Conservation (phyloP, 176 grass and related monocot genomes). For the Aegilops bicornis region DNA sequence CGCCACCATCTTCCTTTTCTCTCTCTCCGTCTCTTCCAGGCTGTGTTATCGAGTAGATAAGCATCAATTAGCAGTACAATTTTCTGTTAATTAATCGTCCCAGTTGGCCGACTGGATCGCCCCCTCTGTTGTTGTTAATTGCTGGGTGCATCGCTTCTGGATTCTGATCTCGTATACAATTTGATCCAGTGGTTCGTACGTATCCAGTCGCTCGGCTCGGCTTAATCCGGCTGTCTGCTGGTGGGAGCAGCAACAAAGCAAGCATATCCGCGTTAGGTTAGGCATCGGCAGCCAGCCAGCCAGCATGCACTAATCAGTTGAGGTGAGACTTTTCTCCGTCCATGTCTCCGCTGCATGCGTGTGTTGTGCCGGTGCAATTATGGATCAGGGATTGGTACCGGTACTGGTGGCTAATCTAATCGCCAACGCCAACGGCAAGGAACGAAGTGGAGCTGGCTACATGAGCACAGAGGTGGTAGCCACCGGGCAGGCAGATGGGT, state of each 20-base stretch:
- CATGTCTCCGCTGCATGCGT: neutral
- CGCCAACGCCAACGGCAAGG: too few species aligned
- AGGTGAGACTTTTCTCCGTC: neutral
- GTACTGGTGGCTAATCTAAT: too few species aligned
- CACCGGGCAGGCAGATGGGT: too few species aligned
- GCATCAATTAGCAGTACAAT: slow-evolving; percentile 26
- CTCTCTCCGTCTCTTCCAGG: too few species aligned
- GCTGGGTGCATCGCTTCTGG: neutral
- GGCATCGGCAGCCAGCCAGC: neutral
- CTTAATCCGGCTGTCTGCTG: slow-evolving; percentile 36
- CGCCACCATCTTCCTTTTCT: neutral
- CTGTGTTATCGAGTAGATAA: slow-evolving; percentile 50
- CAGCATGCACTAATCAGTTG: neutral
- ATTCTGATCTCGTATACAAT: neutral
- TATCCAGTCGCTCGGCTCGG: neutral
- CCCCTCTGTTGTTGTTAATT: neutral
- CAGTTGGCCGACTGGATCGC: neutral
- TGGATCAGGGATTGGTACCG: neutral
- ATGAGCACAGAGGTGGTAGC: too few species aligned
- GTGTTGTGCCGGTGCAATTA: slow-evolving; percentile 21
- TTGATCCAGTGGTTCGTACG: neutral
- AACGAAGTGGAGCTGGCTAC: too few species aligned
- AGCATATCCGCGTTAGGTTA: slow-evolving; percentile 36
- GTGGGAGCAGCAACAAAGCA: slow-evolving; percentile 21
- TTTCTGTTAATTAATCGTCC: slow-evolving; percentile 12